A percentile compares a stretch with the other conserved stretches of the same genome.
phyloP scores from a whole-genome alignment of 768 basidiomycete species.

The Psilocybe sp. region DNA sequence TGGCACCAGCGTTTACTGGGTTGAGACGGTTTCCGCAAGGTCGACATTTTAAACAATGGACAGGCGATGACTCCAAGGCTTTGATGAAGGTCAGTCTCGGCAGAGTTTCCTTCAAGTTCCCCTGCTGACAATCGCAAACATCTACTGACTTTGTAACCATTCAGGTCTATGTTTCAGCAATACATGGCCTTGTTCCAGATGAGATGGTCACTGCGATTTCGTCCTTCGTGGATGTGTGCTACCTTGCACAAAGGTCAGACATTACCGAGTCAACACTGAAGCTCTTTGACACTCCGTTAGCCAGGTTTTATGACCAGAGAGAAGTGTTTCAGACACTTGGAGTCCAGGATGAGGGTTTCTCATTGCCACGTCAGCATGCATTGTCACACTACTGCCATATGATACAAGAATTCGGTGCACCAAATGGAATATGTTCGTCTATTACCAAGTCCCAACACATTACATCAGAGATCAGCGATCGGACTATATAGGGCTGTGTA shows the following conservation, averaged over 20 bases:
- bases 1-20: conserved; percentile 17
- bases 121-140: not conserved
- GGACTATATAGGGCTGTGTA: too few relatives aligned
- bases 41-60: conserved; percentile 30
- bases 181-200: conserved; percentile 12
- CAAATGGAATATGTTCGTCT: conserved; percentile 28
- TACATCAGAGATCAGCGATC: too few relatives aligned
- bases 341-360: conserved; percentile 10
- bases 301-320: conserved; percentile 24
- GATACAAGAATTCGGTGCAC: conserved; percentile 22
- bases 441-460: conserved; percentile 32
- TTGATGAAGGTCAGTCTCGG: conserved; percentile 29
- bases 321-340: conserved; percentile 23
- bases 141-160: not conserved
- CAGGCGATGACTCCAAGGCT: conserved; percentile 33
- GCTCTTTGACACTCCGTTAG: not conserved
- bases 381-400: conserved; percentile 15
- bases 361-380: conserved; percentile 22
- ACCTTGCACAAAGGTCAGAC: conserved; percentile 20
- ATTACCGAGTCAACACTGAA: conserved; percentile 5
- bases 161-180: conserved; percentile 20
- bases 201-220: conserved; percentile 16
- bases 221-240: conserved; percentile 32
- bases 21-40: conserved; percentile 26
- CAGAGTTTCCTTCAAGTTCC: too few relatives aligned